phyloP scores from a whole-genome alignment of 306 rosid species.

The Prinsepia uniflora region DNA sequence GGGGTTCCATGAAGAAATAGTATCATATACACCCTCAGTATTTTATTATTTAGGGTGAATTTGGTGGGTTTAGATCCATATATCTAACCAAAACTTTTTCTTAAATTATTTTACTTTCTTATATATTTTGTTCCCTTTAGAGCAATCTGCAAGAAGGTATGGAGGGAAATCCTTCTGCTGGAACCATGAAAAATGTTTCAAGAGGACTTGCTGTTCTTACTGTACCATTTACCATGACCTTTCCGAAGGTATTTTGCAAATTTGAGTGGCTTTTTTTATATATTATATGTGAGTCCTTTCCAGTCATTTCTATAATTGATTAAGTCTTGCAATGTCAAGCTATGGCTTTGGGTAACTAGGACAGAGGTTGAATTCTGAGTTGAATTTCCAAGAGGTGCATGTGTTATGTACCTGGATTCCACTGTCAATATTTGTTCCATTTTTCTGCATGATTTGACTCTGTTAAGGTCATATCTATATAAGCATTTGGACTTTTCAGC shows the following conservation, averaged over 20 bases:
- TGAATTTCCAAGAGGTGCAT: background rate
- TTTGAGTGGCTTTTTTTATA: background rate
- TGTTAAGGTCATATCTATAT: background rate
- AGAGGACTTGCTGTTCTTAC: conserved; percentile 82
- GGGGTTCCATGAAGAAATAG: background rate
- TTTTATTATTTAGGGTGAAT: background rate
- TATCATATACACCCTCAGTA: background rate
- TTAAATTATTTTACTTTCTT: too few species aligned
- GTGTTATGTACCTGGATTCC: background rate
- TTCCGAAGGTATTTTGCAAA: conserved; percentile 66
- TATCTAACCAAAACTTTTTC: background rate
- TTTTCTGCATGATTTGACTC: background rate
- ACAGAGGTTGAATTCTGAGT: background rate
- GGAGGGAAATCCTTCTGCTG: conserved; percentile 87
- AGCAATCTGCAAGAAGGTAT: conserved; percentile 82
- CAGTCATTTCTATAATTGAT: conserved; percentile 1
- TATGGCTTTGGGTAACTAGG: background rate
- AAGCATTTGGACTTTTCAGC: background rate
- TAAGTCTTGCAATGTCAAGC: conserved; percentile 16
- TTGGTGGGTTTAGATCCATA: background rate
- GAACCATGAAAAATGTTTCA: conserved; percentile 72
- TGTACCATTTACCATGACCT: conserved; percentile 80
- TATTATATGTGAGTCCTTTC: conserved; percentile 10
- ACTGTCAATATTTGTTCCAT: conserved; percentile 1
- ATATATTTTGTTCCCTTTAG: too few species aligned